Evolutionary conservation across 345 rosid genomes (phyloP).

Genomic region (Camelina sativa): DNA sequence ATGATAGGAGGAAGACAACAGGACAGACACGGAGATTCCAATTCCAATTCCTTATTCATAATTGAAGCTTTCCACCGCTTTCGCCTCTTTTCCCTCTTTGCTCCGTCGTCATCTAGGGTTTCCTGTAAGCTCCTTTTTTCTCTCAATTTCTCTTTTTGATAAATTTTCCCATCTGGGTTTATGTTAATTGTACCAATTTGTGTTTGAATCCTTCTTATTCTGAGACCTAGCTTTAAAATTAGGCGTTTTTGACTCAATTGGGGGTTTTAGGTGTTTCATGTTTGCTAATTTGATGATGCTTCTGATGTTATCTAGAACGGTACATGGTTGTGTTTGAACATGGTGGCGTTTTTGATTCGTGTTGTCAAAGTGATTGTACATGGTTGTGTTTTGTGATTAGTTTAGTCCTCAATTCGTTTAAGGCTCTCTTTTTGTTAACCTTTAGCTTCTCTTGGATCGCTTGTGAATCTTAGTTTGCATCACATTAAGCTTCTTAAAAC

Average conservation of each 20-base stretch:
- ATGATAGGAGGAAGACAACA: slow-evolving; percentile 39
- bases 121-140: slow-evolving; percentile 30
- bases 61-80: slow-evolving; percentile 9
- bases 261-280: background rate
- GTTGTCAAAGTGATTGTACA: background rate
- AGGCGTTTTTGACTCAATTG: background rate
- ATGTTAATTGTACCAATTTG: background rate
- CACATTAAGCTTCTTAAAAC: background rate
- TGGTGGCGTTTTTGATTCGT: background rate
- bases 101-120: slow-evolving; percentile 40
- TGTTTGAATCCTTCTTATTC: slow-evolving; percentile 2
- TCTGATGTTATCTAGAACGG: slow-evolving; percentile 1
- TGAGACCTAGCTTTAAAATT: slow-evolving; percentile 23
- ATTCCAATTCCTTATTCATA: slow-evolving; percentile 8
- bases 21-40: slow-evolving; percentile 22
- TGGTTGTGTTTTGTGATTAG: slow-evolving; percentile 1
- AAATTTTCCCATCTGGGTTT: slow-evolving; percentile 12
- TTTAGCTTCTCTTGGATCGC: slow-evolving; percentile 1
- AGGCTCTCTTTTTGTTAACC: slow-evolving; percentile 5
- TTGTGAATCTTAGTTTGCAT: slow-evolving; percentile 12
- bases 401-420: background rate
- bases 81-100: slow-evolving; percentile 8
- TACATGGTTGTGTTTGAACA: no score
- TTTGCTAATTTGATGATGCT: background rate
- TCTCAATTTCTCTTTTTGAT: background rate